Evolutionary conservation across 2,329 filamentous ascomycete species (phyloP).

Genomic region (Zymoseptoria crescenta): DNA sequence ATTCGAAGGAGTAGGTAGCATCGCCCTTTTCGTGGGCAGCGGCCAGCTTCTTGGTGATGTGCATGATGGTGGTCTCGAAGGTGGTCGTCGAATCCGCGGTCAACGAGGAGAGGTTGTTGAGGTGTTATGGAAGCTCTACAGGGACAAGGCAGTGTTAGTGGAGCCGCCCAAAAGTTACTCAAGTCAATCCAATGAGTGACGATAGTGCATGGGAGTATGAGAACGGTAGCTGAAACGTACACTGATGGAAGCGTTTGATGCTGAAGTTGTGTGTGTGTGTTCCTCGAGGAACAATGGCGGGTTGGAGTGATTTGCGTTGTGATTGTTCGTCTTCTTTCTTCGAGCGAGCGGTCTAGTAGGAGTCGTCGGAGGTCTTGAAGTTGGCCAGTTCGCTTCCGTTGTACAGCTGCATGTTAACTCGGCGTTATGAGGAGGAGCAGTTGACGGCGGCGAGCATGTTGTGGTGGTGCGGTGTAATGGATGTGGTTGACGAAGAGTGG

Average conservation of each 20-base stretch:
- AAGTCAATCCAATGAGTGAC: background rate
- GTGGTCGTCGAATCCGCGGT: background rate
- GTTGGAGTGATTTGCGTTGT: background rate
- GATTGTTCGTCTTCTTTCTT: constrained; percentile 9
- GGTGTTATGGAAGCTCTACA: background rate
- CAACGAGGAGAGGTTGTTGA: background rate
- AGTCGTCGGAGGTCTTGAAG: constrained; percentile 24
- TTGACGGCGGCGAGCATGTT: background rate
- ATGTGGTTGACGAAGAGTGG: background rate
- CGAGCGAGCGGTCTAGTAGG: constrained; percentile 5
- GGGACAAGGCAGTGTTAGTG: background rate
- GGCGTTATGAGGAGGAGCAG: background rate
- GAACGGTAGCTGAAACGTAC: background rate
- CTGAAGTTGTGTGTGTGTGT: background rate
- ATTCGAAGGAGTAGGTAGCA: constrained; percentile 97
- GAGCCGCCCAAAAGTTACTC: background rate
- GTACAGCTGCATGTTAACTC: constrained; percentile 25
- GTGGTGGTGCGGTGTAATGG: background rate
- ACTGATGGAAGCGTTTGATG: background rate
- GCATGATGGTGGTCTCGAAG: constrained; percentile 52
- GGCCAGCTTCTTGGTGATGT: constrained; percentile 85
- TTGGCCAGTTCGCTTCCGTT: constrained; percentile 29
- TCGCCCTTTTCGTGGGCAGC: constrained; percentile 70
- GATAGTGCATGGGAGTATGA: background rate
- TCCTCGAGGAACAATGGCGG: background rate